Conservation (phyloP, 208 protist genomes). For the Acanthamoeba lenticulata region DNA sequence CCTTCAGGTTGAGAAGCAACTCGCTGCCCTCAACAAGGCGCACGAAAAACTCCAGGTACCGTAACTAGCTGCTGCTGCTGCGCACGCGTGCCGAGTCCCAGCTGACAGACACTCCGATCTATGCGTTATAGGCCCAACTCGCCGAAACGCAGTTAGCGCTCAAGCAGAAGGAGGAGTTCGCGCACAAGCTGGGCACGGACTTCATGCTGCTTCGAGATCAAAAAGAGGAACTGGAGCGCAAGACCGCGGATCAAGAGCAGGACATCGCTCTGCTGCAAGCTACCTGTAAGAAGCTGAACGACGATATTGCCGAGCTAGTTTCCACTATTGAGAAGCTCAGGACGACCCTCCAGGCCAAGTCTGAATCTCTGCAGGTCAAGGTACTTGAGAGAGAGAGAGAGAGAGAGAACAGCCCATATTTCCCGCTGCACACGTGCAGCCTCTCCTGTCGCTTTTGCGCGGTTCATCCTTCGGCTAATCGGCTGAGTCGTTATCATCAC, state of each 20-base stretch:
- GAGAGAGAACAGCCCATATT: neutral
- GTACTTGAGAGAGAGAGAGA: neutral
- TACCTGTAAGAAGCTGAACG: neutral
- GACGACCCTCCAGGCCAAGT: slow-evolving; percentile 35
- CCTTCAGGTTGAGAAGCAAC: slow-evolving; percentile 38
- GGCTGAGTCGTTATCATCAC: no score
- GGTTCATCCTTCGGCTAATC: no score
- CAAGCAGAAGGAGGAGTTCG: slow-evolving; percentile 40
- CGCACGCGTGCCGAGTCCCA: no score
- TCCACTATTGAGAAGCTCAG: slow-evolving; percentile 52
- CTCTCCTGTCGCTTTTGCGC: no score
- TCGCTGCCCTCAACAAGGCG: slow-evolving; percentile 15
- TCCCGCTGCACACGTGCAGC: no score
- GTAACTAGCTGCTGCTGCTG: neutral
- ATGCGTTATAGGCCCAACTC: slow-evolving; percentile 5
- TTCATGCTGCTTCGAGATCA: slow-evolving; percentile 20
- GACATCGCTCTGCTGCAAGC: neutral
- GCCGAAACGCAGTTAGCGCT: neutral
- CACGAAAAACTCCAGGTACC: slow-evolving; percentile 61
- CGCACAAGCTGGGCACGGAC: neutral
- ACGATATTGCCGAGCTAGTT: neutral
- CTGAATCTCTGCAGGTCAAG: neutral
- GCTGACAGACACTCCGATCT: neutral
- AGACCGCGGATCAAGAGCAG: neutral
- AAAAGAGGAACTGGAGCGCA: neutral